Conservation (phyloP, 495 filamentous ascomycete genomes). For the Aspergillus sclerotiicarbonarius region DNA sequence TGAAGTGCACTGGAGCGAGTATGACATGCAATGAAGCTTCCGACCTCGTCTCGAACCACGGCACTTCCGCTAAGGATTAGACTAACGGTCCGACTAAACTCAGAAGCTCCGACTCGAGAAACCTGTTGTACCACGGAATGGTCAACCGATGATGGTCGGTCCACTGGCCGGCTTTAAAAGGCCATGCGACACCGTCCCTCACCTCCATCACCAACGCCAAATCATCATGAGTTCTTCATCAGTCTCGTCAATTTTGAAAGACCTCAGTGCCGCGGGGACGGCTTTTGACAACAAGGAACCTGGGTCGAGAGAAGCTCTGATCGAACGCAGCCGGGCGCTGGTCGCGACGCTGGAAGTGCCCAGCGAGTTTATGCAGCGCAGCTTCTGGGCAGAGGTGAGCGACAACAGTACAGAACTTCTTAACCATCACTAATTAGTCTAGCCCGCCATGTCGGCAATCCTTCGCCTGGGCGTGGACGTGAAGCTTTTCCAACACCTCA, state of each 20-base stretch:
- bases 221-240: neutral
- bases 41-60: too few species aligned
- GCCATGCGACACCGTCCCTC: neutral
- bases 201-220: neutral
- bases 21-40: too few species aligned
- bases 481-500: constrained; percentile 33
- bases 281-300: constrained; percentile 31
- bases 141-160: too few species aligned
- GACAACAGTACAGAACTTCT: neutral
- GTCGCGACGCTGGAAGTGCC: constrained; percentile 32
- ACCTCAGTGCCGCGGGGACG: constrained; percentile 10
- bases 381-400: constrained; percentile 41
- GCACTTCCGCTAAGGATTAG: too few species aligned
- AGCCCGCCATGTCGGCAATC: constrained; percentile 36
- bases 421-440: neutral
- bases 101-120: too few species aligned
- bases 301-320: constrained; percentile 33
- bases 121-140: too few species aligned
- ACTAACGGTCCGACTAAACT: too few species aligned
- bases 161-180: neutral
- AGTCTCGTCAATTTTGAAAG: constrained; percentile 9
- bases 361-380: constrained; percentile 38
- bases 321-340: constrained; percentile 33
- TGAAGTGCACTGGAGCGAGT: too few species aligned
- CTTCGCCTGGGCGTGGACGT: constrained; percentile 35